These are phyloP conservation scores for Amanita jacksonii DNA, from an alignment of 768 basidiomycete genomes.

Conservation along the genomic window DNA sequence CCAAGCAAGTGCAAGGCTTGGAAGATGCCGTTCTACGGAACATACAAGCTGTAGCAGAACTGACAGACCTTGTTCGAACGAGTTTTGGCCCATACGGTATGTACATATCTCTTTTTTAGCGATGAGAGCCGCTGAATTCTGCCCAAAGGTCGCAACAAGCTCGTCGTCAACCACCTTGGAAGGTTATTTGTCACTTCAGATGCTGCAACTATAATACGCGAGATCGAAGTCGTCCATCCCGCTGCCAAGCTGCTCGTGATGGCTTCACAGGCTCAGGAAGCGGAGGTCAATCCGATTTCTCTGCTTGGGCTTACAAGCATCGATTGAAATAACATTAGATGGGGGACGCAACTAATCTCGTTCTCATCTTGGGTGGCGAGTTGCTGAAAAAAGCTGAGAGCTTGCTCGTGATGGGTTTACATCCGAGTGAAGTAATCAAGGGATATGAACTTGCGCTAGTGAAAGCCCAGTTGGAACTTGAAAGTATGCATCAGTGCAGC, in stretches of 20 bases:
- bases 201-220: constrained; percentile 96
- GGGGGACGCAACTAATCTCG: constrained; percentile 96
- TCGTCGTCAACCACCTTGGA: constrained; percentile 95
- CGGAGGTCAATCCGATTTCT: constrained; percentile 48
- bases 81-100: constrained; percentile 94
- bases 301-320: background rate
- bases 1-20: constrained; percentile 69
- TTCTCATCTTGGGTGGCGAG: constrained; percentile 92
- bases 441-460: constrained; percentile 88
- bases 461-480: constrained; percentile 81
- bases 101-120: no score
- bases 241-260: constrained; percentile 99
- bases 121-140: no score
- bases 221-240: constrained; percentile 97
- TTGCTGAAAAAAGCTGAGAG: constrained; percentile 89
- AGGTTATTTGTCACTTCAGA: constrained; percentile 96
- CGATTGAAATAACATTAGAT: constrained; percentile 41
- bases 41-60: constrained; percentile 91
- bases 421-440: constrained; percentile 91
- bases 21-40: constrained; percentile 97
- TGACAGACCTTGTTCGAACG: constrained; percentile 91
- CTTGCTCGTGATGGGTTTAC: constrained; percentile 91
- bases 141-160: constrained; percentile 97
- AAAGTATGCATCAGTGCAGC: constrained; percentile 50
- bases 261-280: constrained; percentile 94